phyloP scores from a whole-genome alignment of 176 grass and related monocot genomes.

The Saccharum spontaneum region DNA sequence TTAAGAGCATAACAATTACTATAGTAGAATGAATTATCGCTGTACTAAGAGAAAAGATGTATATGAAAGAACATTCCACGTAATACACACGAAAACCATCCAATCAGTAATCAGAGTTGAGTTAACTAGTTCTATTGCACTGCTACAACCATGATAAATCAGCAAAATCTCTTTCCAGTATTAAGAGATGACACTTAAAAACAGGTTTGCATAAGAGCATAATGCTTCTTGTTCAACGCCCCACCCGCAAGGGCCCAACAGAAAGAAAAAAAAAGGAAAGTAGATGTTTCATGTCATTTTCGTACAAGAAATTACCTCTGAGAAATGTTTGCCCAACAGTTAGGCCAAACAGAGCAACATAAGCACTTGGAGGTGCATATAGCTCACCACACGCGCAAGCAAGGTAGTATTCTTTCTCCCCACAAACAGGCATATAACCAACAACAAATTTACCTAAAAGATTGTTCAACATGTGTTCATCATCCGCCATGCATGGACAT shows the following conservation, averaged over 20 bases:
- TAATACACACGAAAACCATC: not conserved
- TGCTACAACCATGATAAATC: constrained; percentile 1
- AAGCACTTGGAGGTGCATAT: constrained; percentile 91
- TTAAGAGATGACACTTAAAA: constrained; percentile 23
- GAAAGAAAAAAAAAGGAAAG: not conserved
- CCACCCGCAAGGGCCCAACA: not conserved
- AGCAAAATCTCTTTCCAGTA: not conserved
- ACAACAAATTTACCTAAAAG: constrained; percentile 93
- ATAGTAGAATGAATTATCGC: not conserved
- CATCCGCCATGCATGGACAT: not conserved
- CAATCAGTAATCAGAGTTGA: not conserved
- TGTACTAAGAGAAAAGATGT: not conserved
- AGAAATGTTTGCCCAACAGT: constrained; percentile 83
- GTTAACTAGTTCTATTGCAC: not conserved
- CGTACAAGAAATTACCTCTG: constrained; percentile 55
- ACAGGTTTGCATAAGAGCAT: not conserved
- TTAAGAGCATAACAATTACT: not conserved
- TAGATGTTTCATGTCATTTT: not conserved
- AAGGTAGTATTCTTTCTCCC: constrained; percentile 98
- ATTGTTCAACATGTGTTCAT: constrained; percentile 19
- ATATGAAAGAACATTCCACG: not conserved
- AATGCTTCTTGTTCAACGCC: constrained; percentile 1
- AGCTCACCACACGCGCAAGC: constrained; percentile 82
- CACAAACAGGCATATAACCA: constrained; percentile 84
- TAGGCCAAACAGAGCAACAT: constrained; percentile 85